Conservation (phyloP, 1,284 basidiomycete genomes). For the Phlebopus sp. region DNA sequence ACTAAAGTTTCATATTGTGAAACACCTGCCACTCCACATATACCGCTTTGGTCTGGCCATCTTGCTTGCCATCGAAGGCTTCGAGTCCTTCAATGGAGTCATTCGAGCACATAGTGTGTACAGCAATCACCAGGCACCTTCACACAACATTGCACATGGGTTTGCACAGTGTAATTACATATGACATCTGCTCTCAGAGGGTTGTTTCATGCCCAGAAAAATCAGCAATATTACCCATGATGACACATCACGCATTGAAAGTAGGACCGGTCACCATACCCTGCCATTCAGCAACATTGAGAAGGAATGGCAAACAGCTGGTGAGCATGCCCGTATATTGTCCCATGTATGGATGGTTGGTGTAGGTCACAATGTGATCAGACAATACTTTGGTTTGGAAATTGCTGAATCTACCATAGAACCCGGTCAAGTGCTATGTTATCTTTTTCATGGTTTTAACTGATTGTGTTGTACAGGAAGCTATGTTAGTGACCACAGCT, state of each 20-base stretch:
- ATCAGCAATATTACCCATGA: background rate
- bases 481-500: too few species aligned
- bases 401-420: too few species aligned
- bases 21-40: too few species aligned
- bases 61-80: constrained; percentile 21
- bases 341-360: background rate
- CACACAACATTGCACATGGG: constrained; percentile 15
- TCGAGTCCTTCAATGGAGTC: constrained; percentile 23
- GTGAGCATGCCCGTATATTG: background rate
- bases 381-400: background rate
- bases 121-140: constrained; percentile 19
- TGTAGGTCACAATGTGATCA: background rate
- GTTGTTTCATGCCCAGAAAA: background rate
- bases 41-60: constrained; percentile 19
- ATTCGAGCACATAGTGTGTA: constrained; percentile 13
- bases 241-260: background rate
- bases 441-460: too few species aligned
- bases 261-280: background rate
- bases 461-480: too few species aligned
- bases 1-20: too few species aligned
- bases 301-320: background rate
- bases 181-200: constrained; percentile 15
- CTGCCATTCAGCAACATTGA: background rate
- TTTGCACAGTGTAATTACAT: constrained; percentile 15
- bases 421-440: too few species aligned